phyloP scores from a whole-genome alignment of 2,329 filamentous ascomycete genomes.

The Alternaria sp. region DNA sequence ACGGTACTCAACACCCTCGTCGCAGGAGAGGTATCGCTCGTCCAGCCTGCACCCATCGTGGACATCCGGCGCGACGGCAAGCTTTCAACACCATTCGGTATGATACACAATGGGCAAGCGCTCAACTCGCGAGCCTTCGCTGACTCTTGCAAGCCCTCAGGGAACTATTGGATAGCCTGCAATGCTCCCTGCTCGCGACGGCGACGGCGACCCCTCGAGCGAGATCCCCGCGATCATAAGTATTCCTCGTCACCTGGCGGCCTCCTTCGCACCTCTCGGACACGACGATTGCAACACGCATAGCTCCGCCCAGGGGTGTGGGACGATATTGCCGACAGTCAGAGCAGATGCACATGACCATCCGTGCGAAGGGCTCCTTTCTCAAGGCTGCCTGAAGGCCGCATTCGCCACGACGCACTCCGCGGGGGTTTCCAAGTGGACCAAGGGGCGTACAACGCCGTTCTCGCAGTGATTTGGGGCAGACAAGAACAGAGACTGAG shows the following conservation, averaged over 20 bases:
- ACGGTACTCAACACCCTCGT: background rate
- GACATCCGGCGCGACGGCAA: background rate
- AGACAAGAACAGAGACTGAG: background rate
- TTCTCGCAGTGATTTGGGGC: background rate
- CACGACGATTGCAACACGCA: background rate
- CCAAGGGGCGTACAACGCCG: background rate
- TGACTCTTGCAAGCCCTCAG: background rate
- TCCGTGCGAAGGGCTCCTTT: background rate
- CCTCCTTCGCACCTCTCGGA: background rate
- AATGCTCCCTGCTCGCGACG: background rate
- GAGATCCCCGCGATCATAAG: background rate
- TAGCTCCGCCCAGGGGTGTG: background rate
- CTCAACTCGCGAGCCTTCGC: background rate
- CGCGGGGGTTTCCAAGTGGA: background rate
- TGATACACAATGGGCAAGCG: background rate
- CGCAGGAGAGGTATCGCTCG: background rate
- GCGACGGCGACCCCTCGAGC: background rate
- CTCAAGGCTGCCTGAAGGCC: background rate
- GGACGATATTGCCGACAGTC: background rate
- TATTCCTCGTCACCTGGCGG: background rate
- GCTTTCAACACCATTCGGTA: background rate
- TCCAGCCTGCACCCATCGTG: background rate
- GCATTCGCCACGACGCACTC: background rate
- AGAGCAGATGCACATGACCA: background rate
- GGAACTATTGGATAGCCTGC: background rate